Percentiles rank a stretch among this genome's conserved stretches.
Evolutionary conservation across 306 rosid species (phyloP).

Genomic region (Vigna reflexopilosa): DNA sequence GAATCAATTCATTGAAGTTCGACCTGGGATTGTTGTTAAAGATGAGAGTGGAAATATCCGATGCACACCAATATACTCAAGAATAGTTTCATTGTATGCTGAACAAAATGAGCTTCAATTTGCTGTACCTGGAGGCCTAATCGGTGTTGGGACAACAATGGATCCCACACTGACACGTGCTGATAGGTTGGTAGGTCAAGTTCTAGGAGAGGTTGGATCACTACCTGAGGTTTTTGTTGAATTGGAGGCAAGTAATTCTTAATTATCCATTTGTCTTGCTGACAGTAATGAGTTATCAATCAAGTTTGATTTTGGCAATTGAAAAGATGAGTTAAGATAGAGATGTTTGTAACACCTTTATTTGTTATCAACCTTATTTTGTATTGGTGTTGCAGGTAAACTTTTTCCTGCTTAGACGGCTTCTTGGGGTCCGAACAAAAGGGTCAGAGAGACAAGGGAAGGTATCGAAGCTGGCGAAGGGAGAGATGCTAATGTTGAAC

Average conservation of each 20-base stretch:
- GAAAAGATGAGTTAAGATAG: background rate
- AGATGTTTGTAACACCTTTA: background rate
- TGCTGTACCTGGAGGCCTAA: constrained; percentile 96
- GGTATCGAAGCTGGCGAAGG: constrained; percentile 84
- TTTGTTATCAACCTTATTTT: background rate
- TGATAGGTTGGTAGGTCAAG: constrained; percentile 96
- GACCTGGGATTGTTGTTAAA: constrained; percentile 96
- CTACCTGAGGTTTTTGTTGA: constrained; percentile 89
- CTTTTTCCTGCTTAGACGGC: constrained; percentile 90
- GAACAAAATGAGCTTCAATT: constrained; percentile 95
- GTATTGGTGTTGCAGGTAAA: constrained; percentile 71
- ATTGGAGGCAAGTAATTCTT: constrained; percentile 73
- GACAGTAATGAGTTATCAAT: background rate
- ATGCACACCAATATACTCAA: constrained; percentile 95
- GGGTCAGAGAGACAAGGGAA: constrained; percentile 92
- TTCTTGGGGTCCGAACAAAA: constrained; percentile 92
- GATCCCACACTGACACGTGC: constrained; percentile 98
- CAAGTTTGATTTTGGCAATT: background rate
- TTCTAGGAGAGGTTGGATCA: constrained; percentile 97
- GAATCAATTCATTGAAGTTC: constrained; percentile 94
- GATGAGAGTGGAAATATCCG: constrained; percentile 87
- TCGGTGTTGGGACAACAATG: constrained; percentile 97
- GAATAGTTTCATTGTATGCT: constrained; percentile 89
- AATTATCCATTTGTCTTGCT: constrained; percentile 26
- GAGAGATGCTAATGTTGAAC: constrained; percentile 96